These are phyloP conservation scores for Calonectria leucothoes DNA, from an alignment of 2,329 filamentous ascomycete species.

Conservation along the genomic window DNA sequence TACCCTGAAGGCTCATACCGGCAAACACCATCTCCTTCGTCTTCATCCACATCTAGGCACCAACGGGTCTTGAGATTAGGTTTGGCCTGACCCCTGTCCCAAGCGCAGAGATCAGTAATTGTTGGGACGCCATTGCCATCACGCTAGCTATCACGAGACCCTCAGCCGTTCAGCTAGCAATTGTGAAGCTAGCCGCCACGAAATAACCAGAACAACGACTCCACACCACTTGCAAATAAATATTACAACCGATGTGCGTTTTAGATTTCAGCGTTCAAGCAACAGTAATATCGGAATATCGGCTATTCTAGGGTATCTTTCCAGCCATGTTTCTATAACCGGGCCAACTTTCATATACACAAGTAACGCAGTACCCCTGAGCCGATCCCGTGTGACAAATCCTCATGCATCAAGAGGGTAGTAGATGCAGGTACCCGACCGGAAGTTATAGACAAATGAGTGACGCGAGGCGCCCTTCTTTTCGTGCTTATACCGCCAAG, in stretches of 20 bases:
- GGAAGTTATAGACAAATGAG: conserved; percentile 92
- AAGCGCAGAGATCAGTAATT: neutral
- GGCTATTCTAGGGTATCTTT: conserved; percentile 3
- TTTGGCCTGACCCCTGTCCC: neutral
- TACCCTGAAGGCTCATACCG: neutral
- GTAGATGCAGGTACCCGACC: conserved; percentile 85
- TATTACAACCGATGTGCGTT: neutral
- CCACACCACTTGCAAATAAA: neutral
- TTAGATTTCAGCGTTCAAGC: neutral
- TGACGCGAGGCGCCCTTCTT: conserved; percentile 68
- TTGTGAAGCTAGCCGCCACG: neutral
- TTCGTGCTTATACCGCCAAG: conserved; percentile 70
- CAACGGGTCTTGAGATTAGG: neutral
- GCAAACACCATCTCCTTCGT: neutral
- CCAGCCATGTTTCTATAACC: neutral
- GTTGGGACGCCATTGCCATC: neutral
- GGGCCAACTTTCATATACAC: neutral
- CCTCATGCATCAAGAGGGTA: conserved; percentile 75
- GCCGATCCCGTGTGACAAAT: neutral
- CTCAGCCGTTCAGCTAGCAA: neutral
- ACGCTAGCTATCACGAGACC: neutral
- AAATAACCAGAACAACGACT: neutral
- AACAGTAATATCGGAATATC: neutral
- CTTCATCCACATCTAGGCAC: neutral
- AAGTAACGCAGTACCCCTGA: neutral